Percentiles rank a stretch among this genome's conserved stretches.
phyloP scores from a whole-genome alignment of 2,329 filamentous ascomycete species.

The Aspergillus terreus region DNA sequence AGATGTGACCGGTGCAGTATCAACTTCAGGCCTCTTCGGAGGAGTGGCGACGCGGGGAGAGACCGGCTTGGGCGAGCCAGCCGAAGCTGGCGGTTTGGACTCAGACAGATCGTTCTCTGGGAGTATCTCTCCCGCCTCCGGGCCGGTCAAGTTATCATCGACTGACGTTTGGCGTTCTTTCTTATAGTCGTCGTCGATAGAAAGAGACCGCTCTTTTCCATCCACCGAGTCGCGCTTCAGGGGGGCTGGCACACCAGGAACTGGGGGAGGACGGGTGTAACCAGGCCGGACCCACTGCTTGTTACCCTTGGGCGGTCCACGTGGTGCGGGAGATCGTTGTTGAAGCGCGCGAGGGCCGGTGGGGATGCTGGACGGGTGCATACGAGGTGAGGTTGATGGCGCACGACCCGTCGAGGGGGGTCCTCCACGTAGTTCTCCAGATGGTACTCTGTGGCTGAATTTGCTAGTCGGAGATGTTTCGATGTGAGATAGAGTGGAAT shows the following conservation, averaged over 20 bases:
- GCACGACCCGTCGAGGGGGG: slow-evolving; percentile 24
- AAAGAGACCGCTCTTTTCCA: slow-evolving; percentile 21
- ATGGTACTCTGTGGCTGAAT: slow-evolving; percentile 16
- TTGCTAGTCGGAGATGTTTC: slow-evolving; percentile 20
- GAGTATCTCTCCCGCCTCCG: slow-evolving; percentile 15
- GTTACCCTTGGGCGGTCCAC: slow-evolving; percentile 31
- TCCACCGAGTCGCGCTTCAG: slow-evolving; percentile 32
- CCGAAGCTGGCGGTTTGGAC: not conserved
- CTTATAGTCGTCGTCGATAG: slow-evolving; percentile 17
- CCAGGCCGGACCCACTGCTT: slow-evolving; percentile 40
- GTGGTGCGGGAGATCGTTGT: slow-evolving; percentile 28
- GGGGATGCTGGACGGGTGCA: slow-evolving; percentile 34
- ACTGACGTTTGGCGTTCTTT: slow-evolving; percentile 11
- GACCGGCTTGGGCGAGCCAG: not conserved
- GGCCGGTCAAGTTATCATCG: slow-evolving; percentile 13
- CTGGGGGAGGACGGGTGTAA: slow-evolving; percentile 25
- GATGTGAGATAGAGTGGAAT: slow-evolving; percentile 13
- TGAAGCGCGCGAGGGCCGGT: slow-evolving; percentile 41
- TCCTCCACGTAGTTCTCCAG: slow-evolving; percentile 24
- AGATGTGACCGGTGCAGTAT: not conserved
- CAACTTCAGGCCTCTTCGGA: slow-evolving; percentile 3
- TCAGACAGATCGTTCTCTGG: slow-evolving; percentile 9
- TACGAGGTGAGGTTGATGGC: slow-evolving; percentile 35
- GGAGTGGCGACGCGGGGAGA: slow-evolving; percentile 3
- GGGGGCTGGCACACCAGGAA: slow-evolving; percentile 12